phyloP scores from a whole-genome alignment of 2,329 filamentous ascomycete species.

The Diaporthe nobilis region DNA sequence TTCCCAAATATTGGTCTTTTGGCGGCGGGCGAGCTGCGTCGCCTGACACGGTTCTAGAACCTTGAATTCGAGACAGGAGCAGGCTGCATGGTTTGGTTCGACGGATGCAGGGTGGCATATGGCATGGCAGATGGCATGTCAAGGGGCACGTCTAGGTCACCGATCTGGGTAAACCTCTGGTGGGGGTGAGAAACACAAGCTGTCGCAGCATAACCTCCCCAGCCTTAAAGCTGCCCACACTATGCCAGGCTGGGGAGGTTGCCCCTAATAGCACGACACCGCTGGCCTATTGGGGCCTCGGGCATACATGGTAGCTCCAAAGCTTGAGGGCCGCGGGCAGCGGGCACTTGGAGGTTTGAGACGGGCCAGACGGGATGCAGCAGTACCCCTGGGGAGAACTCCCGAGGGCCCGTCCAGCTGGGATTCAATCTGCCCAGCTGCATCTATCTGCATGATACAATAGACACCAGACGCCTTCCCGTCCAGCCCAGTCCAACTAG shows the following conservation, averaged over 20 bases:
- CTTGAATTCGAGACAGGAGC: constrained; percentile 31
- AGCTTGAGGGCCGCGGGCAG: constrained; percentile 5
- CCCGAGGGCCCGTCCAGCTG: constrained; percentile 7
- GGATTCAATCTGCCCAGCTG: neutral
- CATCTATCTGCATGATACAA: constrained; percentile 8
- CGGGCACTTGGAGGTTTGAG: constrained; percentile 1
- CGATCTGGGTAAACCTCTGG: constrained; percentile 2
- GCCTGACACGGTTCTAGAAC: constrained; percentile 27
- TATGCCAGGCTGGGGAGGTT: constrained; percentile 24
- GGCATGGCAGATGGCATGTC: constrained; percentile 6
- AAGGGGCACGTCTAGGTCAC: neutral
- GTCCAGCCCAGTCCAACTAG: neutral
- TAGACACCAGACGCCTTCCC: neutral
- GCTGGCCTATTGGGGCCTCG: neutral
- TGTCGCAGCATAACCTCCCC: constrained; percentile 35
- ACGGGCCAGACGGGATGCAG: neutral
- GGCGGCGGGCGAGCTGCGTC: neutral
- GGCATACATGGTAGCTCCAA: neutral
- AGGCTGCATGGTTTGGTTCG: constrained; percentile 16
- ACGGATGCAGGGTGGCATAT: neutral
- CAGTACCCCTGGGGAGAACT: neutral
- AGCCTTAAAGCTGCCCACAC: constrained; percentile 2
- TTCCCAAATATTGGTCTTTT: neutral
- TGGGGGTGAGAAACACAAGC: constrained; percentile 34
- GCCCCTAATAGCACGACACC: neutral